Base-by-base conservation (phyloP, 1,284 basidiomycete species). In the Chiua sp. region DNA sequence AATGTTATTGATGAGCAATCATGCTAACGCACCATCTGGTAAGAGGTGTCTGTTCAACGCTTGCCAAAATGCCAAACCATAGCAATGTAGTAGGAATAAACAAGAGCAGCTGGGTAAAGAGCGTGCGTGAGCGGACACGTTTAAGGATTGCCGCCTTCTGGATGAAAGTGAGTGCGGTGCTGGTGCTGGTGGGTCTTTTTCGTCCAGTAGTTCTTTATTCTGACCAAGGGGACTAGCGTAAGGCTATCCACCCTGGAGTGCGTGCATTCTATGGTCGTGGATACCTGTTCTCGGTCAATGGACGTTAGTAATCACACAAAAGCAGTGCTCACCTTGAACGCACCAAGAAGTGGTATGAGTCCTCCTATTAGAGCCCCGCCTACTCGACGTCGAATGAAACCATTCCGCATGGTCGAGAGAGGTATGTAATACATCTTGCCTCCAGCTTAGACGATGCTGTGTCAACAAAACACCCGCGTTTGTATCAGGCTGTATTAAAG, bases 21-120 rank as follows among this genome's bases (percentile, higher is more conserved):
- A 10, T 42, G 39, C 39, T 10, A 26, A 74, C 84, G 55, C 63
- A 92, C 88, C 92, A 81, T 63, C 94, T 94, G 11, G 93, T 95
- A 57, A 95, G 78, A 2, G 94, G 94, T 6, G 93, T 93, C 65
- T 86, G 79, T 72, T 96, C 94, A 55, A 93, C 71, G 60, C 91
- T 93, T 2, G 91, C 90, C 3, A 92, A 59, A 60, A 94, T 87
- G 1, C 90, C 92, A 2, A 85, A 80, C 79, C 84, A 87, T 68
- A 96, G 87, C n/a, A 95, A 72, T 16, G 84, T 63, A 30, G 86
- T 74, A 0, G 94, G 94, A 30, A 90, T 77, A 52, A 88, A 78
- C 53, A 94, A 72, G 22, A 95, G 79, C 30, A 82, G 59, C 55
- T 87, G 84, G 60, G 90, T 79, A 32, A 85, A 53, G 28, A 78